phyloP scores from a whole-genome alignment of 1,284 basidiomycete species.

The Marasmius oreades region DNA sequence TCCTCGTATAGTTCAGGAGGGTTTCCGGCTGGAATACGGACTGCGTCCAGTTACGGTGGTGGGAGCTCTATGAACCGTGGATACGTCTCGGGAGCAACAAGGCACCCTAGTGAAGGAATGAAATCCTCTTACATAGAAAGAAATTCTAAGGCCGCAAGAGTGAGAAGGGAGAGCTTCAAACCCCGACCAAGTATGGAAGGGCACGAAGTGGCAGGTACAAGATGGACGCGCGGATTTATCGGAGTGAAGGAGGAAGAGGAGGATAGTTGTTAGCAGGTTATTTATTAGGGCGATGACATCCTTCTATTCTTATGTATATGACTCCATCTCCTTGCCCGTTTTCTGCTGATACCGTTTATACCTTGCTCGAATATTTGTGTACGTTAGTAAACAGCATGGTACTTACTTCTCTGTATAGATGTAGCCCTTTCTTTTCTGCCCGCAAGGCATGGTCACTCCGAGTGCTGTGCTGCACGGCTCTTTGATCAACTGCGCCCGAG shows the following conservation, averaged over 20 bases:
- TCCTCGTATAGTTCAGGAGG: conserved; percentile 23
- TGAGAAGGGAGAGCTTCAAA: conserved; percentile 70
- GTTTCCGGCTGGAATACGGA: conserved; percentile 16
- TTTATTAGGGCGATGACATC: not conserved
- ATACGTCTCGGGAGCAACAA: conserved; percentile 5
- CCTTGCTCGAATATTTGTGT: not conserved
- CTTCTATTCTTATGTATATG: not conserved
- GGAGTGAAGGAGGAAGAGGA: conserved; percentile 34
- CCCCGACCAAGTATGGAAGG: conserved; percentile 67
- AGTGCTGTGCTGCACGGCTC: not conserved
- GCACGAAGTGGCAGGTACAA: conserved; percentile 1
- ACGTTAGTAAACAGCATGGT: not conserved
- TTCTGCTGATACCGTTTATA: not conserved
- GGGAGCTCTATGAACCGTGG: not conserved
- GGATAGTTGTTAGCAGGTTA: conserved; percentile 18
- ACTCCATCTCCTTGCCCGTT: not conserved
- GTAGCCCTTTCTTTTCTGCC: no score
- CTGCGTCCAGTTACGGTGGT: conserved; percentile 9
- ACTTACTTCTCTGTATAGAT: no score
- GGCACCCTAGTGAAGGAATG: conserved; percentile 16
- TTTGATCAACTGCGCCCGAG: not conserved
- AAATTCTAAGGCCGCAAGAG: conserved; percentile 39
- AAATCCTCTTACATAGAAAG: conserved; percentile 23
- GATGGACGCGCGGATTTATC: conserved; percentile 9
- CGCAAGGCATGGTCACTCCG: no score